Conservation (phyloP, 2,329 filamentous ascomycete genomes). For the Trichoderma guizhouense region DNA sequence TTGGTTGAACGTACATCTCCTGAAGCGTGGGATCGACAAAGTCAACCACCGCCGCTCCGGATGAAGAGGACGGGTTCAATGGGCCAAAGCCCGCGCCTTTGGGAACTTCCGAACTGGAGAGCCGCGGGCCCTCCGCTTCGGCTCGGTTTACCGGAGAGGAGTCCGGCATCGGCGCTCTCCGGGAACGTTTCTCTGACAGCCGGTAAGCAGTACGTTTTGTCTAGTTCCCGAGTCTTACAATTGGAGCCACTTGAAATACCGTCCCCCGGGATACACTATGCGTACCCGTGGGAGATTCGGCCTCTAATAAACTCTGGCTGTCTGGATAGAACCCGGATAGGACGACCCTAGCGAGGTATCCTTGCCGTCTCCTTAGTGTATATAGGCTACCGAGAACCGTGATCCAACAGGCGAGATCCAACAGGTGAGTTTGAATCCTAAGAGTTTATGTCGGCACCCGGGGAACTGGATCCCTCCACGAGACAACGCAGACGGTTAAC, state of each 20-base stretch:
- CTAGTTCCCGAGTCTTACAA: neutral
- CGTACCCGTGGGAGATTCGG: neutral
- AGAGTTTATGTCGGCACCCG: neutral
- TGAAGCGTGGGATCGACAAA: neutral
- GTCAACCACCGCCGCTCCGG: neutral
- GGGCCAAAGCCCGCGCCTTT: neutral
- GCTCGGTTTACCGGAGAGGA: neutral
- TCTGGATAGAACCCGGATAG: neutral
- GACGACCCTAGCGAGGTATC: neutral
- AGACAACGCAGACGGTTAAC: neutral
- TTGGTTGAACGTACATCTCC: neutral
- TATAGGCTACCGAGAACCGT: neutral
- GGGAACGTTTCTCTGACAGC: neutral
- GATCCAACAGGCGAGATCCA: neutral
- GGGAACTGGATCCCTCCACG: neutral
- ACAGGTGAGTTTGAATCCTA: neutral
- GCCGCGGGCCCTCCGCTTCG: neutral
- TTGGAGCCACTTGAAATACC: neutral
- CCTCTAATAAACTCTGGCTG: neutral
- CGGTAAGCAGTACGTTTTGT: neutral
- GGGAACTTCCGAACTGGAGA: neutral
- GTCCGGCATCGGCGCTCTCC: slow-evolving; percentile 3
- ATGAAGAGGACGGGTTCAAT: neutral
- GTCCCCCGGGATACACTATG: neutral
- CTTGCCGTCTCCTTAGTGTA: neutral